Conservation (phyloP, 345 rosid genomes). For the Linum tenue region DNA sequence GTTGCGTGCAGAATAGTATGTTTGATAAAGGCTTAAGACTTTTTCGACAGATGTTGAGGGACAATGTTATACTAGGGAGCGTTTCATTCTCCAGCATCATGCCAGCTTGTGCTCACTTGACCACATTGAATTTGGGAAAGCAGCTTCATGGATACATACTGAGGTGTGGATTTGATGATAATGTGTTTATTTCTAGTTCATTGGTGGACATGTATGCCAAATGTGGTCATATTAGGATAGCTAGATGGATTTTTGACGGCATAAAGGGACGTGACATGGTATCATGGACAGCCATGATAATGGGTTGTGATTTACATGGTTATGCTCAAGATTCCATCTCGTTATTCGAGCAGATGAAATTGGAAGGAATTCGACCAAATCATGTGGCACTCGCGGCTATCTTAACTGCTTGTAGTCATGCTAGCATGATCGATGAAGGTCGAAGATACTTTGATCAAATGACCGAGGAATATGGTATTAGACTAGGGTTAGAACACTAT, state of each 20-base stretch:
- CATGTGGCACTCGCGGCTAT: slow-evolving; percentile 63
- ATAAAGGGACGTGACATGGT: slow-evolving; percentile 65
- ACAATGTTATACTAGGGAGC: slow-evolving; percentile 43
- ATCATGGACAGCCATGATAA: slow-evolving; percentile 83
- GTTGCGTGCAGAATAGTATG: slow-evolving; percentile 61
- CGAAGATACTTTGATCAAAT: slow-evolving; percentile 52
- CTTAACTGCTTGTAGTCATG: slow-evolving; percentile 82
- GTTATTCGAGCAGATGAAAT: slow-evolving; percentile 64
- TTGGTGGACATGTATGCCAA: slow-evolving; percentile 89
- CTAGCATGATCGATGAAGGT: slow-evolving; percentile 56
- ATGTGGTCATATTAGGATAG: slow-evolving; percentile 63
- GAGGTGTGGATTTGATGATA: slow-evolving; percentile 41
- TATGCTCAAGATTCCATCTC: slow-evolving; percentile 52
- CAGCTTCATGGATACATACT: slow-evolving; percentile 70
- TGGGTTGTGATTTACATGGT: slow-evolving; percentile 80
- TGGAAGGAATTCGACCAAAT: slow-evolving; percentile 54
- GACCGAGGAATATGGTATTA: slow-evolving; percentile 43
- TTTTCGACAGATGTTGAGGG: slow-evolving; percentile 53
- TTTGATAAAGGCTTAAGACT: slow-evolving; percentile 52
- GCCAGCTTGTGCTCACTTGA: slow-evolving; percentile 78
- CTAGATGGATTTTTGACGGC: slow-evolving; percentile 48
- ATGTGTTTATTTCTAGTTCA: slow-evolving; percentile 62
- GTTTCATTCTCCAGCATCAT: slow-evolving; percentile 67
- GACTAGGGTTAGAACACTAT: slow-evolving; percentile 65
- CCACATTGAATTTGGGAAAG: slow-evolving; percentile 60